Base-by-base conservation (phyloP, 495 filamentous ascomycete genomes). In the Aspergillus nanangensis region DNA sequence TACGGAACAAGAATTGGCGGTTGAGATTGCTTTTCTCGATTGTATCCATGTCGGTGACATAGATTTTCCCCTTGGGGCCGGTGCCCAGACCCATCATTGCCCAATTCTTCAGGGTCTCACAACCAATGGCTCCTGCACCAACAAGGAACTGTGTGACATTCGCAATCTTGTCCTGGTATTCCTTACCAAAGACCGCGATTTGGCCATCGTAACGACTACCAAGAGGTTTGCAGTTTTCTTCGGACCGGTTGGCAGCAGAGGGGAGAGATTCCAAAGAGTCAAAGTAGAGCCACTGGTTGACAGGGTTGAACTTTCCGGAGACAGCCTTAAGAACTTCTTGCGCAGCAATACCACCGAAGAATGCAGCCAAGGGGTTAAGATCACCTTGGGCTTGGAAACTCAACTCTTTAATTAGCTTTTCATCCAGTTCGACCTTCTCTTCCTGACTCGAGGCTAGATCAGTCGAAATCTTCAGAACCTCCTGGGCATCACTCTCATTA, bases 1-100 rank as follows among this genome's bases (percentile, higher is more conserved):
- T 75, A 21, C 94, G 78, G 81, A 99, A 99, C 13, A 99, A 65
- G 73, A 99, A 99, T 56, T 99, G 94, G 34, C 94, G 78, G 71
- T 99, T 99, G 31, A 99, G 78, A 62, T 99, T 99, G 74, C 92
- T 96, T 78, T 91, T 95, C 73, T 99, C 94, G 51, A 99, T 99
- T 48, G 87, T 86, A 54, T 99, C 94, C 85, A 95, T 97, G 60
- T 99, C 94, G 11, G 94, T 96, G 19, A 97, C 87, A 18, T 62
- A 87, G 59, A 99, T 91, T 57, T 84, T 84, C 51, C 94, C 94
- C 24, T 90, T 79, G 18, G 86, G 86, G 25, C 94, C 94, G 32
- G 87, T 87, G 32, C 84, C 92, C 39, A 99, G 74, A 48, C 94
- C 94, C 56, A 97, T 94, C 90, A 97, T 92, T 20, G 94, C 93